These are phyloP conservation scores for Vanderwaltozyma verrucispora DNA, from an alignment of 805 yeast genomes.

Conservation along the genomic window DNA sequence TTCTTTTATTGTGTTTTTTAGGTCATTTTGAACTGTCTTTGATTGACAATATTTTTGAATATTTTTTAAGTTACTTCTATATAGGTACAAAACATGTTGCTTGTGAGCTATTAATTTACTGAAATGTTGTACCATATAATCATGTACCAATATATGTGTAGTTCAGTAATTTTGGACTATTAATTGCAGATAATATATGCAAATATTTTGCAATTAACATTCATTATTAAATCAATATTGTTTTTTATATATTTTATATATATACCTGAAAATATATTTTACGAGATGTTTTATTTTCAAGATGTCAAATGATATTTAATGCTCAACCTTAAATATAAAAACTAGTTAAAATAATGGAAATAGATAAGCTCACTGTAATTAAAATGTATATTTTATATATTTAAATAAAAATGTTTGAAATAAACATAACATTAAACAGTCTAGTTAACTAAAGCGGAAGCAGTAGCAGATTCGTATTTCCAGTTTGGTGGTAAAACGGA, in stretches of 20 bases:
- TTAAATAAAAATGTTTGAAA: conserved; percentile 6
- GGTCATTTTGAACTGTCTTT: conserved; percentile 6
- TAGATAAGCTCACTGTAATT: background rate
- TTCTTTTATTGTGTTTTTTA: conserved; percentile 5
- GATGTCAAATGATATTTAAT: too few species aligned
- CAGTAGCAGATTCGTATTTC: conserved; percentile 99
- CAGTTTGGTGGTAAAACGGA: conserved; percentile 99
- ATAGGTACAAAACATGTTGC: conserved; percentile 21
- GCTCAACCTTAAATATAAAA: too few species aligned
- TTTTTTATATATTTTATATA: too few species aligned
- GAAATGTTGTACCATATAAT: conserved; percentile 25
- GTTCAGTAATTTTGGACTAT: too few species aligned
- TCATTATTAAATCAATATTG: too few species aligned
- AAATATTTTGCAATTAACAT: too few species aligned
- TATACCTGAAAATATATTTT: too few species aligned
- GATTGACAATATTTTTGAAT: conserved; percentile 10
- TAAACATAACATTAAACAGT: conserved; percentile 18
- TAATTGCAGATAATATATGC: too few species aligned
- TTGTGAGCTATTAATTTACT: conserved; percentile 21
- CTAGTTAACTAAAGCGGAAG: conserved; percentile 99
- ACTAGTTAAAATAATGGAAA: too few species aligned
- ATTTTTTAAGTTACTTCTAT: conserved; percentile 25
- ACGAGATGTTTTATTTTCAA: too few species aligned
- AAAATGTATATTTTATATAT: background rate
- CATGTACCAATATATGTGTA: background rate